Evolutionary conservation across 2,329 filamentous ascomycete genomes (phyloP).

Genomic region (Macrophomina phaseolina): DNA sequence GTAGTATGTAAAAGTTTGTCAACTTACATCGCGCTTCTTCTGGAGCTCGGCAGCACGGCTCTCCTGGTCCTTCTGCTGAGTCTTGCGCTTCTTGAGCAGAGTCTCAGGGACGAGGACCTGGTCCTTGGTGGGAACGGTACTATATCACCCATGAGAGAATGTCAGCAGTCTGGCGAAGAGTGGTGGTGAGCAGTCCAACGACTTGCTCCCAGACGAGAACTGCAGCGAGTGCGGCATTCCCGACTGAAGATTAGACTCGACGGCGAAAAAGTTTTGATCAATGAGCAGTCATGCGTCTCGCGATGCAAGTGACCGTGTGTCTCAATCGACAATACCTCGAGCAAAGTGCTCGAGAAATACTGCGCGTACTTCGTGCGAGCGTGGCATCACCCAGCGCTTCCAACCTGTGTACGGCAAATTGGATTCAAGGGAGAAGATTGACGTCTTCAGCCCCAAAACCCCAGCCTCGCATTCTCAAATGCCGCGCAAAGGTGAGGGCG

Average conservation of each 20-base stretch:
- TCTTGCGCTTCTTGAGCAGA: slow-evolving; percentile 99
- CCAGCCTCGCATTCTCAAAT: slow-evolving; percentile 65
- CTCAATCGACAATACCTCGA: slow-evolving; percentile 82
- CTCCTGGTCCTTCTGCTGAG: slow-evolving; percentile 97
- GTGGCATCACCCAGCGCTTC: slow-evolving; percentile 21
- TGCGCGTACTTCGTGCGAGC: slow-evolving; percentile 49
- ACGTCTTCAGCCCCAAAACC: slow-evolving; percentile 80
- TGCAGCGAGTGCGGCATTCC: slow-evolving; percentile 95
- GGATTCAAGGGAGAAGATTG: slow-evolving; percentile 74
- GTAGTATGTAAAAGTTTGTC: background rate
- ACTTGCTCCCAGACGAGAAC: slow-evolving; percentile 85
- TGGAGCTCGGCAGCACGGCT: slow-evolving; percentile 78
- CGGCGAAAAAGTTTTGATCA: slow-evolving; percentile 69
- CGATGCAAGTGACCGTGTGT: slow-evolving; percentile 33
- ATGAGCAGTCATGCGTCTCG: slow-evolving; percentile 60
- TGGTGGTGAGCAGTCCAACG: slow-evolving; percentile 56
- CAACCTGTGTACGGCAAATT: slow-evolving; percentile 48
- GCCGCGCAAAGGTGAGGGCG: background rate
- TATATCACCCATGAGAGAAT: slow-evolving; percentile 52
- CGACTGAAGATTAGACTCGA: slow-evolving; percentile 82
- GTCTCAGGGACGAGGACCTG: slow-evolving; percentile 98
- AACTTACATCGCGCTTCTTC: slow-evolving; percentile 87
- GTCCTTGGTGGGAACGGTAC: slow-evolving; percentile 90
- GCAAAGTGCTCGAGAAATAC: slow-evolving; percentile 57
- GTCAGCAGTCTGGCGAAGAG: slow-evolving; percentile 61